A percentile compares a stretch with the other conserved stretches of the same genome.
These are phyloP conservation scores for Populus tomentosa DNA, from an alignment of 441 rosid species.

Conservation along the genomic window DNA sequence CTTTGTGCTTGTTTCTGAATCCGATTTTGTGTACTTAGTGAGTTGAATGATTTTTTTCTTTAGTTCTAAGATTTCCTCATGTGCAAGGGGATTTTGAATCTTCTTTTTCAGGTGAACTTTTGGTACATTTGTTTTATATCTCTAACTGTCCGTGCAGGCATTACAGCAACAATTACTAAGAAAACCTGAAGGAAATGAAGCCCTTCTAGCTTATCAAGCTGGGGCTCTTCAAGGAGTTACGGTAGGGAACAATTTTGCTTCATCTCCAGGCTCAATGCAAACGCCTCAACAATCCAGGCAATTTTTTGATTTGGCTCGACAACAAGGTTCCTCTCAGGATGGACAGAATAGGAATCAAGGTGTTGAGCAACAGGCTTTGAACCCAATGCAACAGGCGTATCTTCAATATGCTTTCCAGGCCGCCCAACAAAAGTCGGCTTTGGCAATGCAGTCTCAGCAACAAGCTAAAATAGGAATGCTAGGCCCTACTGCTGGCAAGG, in stretches of 20 bases:
- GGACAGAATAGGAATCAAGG: conserved; percentile 58
- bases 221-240: conserved; percentile 69
- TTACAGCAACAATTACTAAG: conserved; percentile 63
- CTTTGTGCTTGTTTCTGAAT: not conserved
- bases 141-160: conserved; percentile 36
- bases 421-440: conserved; percentile 65
- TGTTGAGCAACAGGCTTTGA: conserved; percentile 69
- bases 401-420: conserved; percentile 73
- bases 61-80: not conserved
- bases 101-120: not conserved
- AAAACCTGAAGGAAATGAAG: conserved; percentile 78
- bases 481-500: conserved; percentile 56
- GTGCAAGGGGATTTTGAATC: not conserved
- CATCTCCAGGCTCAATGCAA: conserved; percentile 76
- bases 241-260: conserved; percentile 63
- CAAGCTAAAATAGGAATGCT: conserved; percentile 79
- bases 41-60: not conserved
- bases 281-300: conserved; percentile 79
- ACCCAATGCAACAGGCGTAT: conserved; percentile 86
- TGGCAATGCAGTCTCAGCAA: conserved; percentile 46
- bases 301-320: conserved; percentile 73
- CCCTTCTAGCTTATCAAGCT: conserved; percentile 74
- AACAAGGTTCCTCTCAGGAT: conserved; percentile 61
- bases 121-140: not conserved
- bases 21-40: not conserved